Base-by-base conservation (phyloP, 2,329 filamentous ascomycete species). In the Paracamarosporium sp. region DNA sequence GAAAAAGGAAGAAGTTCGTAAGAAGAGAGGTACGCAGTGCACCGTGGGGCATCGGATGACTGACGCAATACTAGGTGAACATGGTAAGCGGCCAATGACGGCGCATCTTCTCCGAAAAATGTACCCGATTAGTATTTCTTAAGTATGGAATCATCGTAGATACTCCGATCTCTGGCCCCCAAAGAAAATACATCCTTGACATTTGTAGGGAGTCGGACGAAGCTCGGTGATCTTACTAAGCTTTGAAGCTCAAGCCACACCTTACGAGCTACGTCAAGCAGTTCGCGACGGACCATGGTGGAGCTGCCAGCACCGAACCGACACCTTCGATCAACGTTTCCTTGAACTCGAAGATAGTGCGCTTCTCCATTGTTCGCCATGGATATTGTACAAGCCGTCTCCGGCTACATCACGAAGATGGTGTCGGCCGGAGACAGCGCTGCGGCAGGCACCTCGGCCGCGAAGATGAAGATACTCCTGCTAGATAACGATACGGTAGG, bases 401-500 rank as follows among this genome's bases (percentile, higher is more conserved):
- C 93, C 70, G 91, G 92, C 80, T 99, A 99, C 83, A 90, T 99
- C 83, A 90, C 90, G 77, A 97, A 93, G 85, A 97, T 99, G 88
- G 89, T 98, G 77, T 90, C 92, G 65, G 87, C 87, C 64, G 91
- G 91, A 72, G 93, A 97, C 79, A 84, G 82, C 72, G 83, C 87
- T 67, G 82, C 87, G 48, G 82, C 87, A 54, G 86, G 86, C 59
- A 85, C 87, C 43, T 84, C 89, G 50, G 89, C 91, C 22, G 86
- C 91, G 40, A 98, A 97, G 83, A 99, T 99, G 95, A 99, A 99
- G 87, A 95, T 98, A 60, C 82, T 99, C 56, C 82, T 99, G 62
- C 83, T 99, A 68, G 95, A 99, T 78, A 90, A 87, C 79, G 95
- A 98, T 79, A 99, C 95, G 65, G 88, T 88, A 81, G 77, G 85